These are phyloP conservation scores for Camellia japonica DNA, from an alignment of 148 eudicot species.

Conservation along the genomic window DNA sequence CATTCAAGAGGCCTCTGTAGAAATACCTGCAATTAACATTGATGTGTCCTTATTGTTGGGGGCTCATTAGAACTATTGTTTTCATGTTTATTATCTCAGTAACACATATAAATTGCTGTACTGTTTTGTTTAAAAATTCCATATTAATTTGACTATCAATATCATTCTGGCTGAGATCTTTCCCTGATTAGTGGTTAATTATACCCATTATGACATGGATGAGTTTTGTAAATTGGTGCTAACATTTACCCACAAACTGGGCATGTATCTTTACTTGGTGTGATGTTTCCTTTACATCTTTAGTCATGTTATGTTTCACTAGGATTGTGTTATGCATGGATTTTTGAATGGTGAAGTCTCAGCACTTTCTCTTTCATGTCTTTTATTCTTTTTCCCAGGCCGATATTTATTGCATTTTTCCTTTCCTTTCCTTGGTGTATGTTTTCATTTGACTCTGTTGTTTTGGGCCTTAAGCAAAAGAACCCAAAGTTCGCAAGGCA, in stretches of 20 bases:
- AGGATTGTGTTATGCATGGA: not conserved
- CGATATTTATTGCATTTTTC: not conserved
- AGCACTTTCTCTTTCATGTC: not conserved
- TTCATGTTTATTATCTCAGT: not conserved
- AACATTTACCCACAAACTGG: not conserved
- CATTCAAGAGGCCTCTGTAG: conserved; percentile 29
- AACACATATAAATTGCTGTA: not conserved
- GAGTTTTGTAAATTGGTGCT: not conserved
- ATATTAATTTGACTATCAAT: not conserved
- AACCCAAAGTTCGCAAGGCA: not conserved
- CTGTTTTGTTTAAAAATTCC: conserved; percentile 7
- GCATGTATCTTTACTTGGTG: not conserved
- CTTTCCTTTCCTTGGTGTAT: not conserved
- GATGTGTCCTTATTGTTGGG: conserved; percentile 3
- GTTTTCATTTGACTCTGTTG: not conserved
- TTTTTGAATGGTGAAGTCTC: not conserved
- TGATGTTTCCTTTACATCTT: not conserved
- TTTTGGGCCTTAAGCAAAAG: not conserved
- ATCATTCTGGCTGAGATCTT: not conserved
- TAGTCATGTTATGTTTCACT: not conserved
- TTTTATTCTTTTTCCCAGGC: not conserved
- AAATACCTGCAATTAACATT: conserved; percentile 8
- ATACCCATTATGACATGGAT: not conserved
- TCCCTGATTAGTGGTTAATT: not conserved
- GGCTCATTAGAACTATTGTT: not conserved